Conservation (phyloP, 129 eudicot genomes). For the Flaveria linearis region DNA sequence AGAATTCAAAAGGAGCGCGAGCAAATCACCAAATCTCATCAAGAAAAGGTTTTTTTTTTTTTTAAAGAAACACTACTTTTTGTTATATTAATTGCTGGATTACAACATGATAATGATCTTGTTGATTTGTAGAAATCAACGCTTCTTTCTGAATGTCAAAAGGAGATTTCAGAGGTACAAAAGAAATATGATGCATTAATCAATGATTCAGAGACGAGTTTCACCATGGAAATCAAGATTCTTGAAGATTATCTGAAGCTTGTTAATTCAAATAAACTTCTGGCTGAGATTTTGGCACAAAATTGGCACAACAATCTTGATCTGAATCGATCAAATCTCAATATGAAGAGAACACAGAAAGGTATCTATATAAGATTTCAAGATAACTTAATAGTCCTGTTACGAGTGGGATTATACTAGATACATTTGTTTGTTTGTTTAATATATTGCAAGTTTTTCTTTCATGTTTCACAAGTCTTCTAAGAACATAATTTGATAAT, state of each 20-base stretch:
- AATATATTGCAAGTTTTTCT: too few species aligned
- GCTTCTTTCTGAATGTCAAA: constrained; percentile 41
- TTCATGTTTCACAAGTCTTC: background rate
- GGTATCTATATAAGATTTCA: constrained; percentile 31
- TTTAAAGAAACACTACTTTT: background rate
- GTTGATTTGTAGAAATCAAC: constrained; percentile 31
- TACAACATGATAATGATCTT: background rate
- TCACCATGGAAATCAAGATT: constrained; percentile 27
- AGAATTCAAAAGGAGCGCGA: constrained; percentile 41
- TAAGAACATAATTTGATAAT: background rate
- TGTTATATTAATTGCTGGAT: background rate
- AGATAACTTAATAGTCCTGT: background rate
- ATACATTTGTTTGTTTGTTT: too few species aligned
- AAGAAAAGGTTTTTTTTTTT: constrained; percentile 33
- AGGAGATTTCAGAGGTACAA: constrained; percentile 41
- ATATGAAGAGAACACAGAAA: constrained; percentile 1
- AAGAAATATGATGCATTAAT: constrained; percentile 45
- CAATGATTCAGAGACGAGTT: constrained; percentile 37
- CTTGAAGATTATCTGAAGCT: constrained; percentile 33
- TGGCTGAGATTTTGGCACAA: constrained; percentile 45
- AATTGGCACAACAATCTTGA: background rate
- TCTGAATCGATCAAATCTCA: background rate
- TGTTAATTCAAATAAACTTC: constrained; percentile 27
- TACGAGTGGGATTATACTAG: too few species aligned
- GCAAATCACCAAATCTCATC: constrained; percentile 36